Percentiles rank a stretch among this genome's conserved stretches.
Evolutionary conservation across 2,329 filamentous ascomycete species (phyloP).

Genomic region (Xylaria sp.): DNA sequence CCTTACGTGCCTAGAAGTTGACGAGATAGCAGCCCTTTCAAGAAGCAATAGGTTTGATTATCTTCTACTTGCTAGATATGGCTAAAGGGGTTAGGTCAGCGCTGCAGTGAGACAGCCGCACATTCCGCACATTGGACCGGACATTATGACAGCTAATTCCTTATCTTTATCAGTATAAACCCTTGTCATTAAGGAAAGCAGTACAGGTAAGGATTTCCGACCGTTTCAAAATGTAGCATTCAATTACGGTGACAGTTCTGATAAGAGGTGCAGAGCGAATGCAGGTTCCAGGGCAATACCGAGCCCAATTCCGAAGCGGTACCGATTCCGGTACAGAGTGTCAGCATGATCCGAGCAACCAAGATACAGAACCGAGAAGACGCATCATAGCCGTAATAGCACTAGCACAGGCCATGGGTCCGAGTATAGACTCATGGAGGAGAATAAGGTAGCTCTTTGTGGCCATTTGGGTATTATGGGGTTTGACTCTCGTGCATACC

Average conservation of each 20-base stretch:
- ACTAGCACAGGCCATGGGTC: background rate
- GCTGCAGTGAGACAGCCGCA: background rate
- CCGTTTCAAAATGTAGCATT: background rate
- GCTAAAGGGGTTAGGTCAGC: background rate
- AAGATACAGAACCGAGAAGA: slow-evolving; percentile 3
- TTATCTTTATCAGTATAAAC: background rate
- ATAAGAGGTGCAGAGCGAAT: background rate
- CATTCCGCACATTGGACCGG: background rate
- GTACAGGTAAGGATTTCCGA: background rate
- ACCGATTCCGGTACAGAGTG: slow-evolving; percentile 19
- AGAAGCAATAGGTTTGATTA: background rate
- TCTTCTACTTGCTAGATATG: background rate
- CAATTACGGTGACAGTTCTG: background rate
- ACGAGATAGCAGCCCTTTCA: background rate
- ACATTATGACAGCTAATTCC: too few species aligned
- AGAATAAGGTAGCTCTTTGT: background rate
- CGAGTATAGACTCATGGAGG: background rate
- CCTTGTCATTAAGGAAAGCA: background rate
- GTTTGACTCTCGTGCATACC: background rate
- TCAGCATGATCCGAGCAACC: slow-evolving; percentile 10
- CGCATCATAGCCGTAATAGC: background rate
- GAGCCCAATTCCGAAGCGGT: slow-evolving; percentile 17
- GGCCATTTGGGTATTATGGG: background rate
- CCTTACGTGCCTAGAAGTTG: background rate
- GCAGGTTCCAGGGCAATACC: slow-evolving; percentile 4